Base-by-base conservation (phyloP, 805 yeast species). In the Scheffersomyces amazonensis region DNA sequence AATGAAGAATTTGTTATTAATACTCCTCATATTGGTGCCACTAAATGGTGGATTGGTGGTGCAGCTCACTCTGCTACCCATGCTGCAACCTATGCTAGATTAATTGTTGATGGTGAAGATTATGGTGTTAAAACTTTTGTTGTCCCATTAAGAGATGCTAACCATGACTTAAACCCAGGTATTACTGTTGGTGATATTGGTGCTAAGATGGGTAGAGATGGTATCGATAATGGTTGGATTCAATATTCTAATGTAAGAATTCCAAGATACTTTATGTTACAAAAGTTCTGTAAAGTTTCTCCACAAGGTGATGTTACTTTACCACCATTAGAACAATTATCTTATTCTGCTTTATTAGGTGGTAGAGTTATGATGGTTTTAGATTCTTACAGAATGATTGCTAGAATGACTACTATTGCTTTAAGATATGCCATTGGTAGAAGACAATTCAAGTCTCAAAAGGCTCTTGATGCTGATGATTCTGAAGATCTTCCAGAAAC, bases 1-100 rank as follows among this genome's bases (percentile, higher is more conserved):
- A 74, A 73, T 20, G 87, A 87, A 51, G 80, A 80, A 46, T 86
- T 90, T 55, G 58, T 75, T 39, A 80, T 90, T 53, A 76, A 87
- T 57, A 90, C 97, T 10, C 97, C 97, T 1, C 86, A 89, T 56
- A 61, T 86, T 39, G 90, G 95, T 25, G 96, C 97, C 31, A 89
- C 96, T 18, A 90, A 90, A 61, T 90, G 97, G 96, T 90, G 97
- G 97, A 90, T 90, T 53, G 97, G 97, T 34, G 97, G 97, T 52
- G 96, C 96, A 30, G 96, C 96, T 9, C 95, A 87, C 62, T 82
- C 95, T 16, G 87, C 96, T 5, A 87, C 90, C 20, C 96, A 90
- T 65, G 71, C 87, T 17, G 79, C 82, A n/a, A 84, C 80, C 18
- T 90, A 81, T 60, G 96, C 96, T 4, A 74, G 97, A 43, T 71